Base-by-base conservation (phyloP, 768 basidiomycete species). In the Lactifluus pinguis region DNA sequence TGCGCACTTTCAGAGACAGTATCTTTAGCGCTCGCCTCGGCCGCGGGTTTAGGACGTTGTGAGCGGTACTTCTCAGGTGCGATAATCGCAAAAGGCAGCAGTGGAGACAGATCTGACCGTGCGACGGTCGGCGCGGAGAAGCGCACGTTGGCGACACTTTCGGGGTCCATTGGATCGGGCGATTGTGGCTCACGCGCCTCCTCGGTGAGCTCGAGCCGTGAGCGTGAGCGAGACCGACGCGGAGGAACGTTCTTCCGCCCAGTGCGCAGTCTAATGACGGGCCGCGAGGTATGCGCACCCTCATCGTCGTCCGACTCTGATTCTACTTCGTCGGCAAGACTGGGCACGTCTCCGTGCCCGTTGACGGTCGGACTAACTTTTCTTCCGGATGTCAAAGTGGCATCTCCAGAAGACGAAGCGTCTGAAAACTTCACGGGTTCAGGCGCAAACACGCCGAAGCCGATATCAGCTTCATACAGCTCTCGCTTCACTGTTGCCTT, bases 21-120 rank as follows among this genome's bases (percentile, higher is more conserved):
- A 39, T 62, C 57, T 47, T 11, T 59, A 30, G 30, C 19, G 72
- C 72, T 57, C 70, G 73, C 64, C 30, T 72, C 45, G 25, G 62
- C 66, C 63, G 53, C 59, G 30, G 58, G 55, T 14, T 71, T 72
- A 56, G 68, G 69, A 36, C 75, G 72, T 32, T 79, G 77, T 52
- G 72, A 71, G 56, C 75, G 74, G 49, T 72, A 75, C 39, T 75
- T 69, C 73, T 92, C 86, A 2, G 90, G 91, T 21, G 86, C 79
- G 68, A 92, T 86, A 50, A 93, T 73, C 8, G 89, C 89, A 68
- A 92, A 92, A 6, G 90, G 90, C 64, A 92, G 77, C 21, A 86
- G 71, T 13, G 75, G 72, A 30, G 72, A 75, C 52, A 91, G 73
- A 67, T 85, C 82, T 10, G 75, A 75, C 68, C 82, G 85, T 15